Percentiles rank a stretch among this genome's conserved stretches.
Evolutionary conservation across 306 rosid genomes (phyloP).

Genomic region (Rosa rugosa): DNA sequence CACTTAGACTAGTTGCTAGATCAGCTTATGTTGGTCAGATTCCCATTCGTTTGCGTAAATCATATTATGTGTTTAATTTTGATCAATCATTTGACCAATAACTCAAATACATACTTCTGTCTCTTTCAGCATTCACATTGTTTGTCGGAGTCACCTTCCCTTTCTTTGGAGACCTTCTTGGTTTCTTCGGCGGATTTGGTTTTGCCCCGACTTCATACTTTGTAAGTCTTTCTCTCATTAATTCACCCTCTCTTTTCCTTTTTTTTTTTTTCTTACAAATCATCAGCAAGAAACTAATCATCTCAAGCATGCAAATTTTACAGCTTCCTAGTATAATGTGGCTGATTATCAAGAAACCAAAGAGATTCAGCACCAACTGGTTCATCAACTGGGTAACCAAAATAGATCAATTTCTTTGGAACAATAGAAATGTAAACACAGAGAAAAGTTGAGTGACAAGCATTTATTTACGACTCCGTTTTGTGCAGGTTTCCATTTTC

Average conservation of each 20-base stretch:
- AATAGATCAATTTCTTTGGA: neutral
- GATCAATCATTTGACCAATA: too few species aligned
- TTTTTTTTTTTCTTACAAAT: neutral
- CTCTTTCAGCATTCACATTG: slow-evolving; percentile 71
- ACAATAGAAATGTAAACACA: neutral
- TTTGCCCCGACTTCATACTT: slow-evolving; percentile 88
- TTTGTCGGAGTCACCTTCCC: slow-evolving; percentile 79
- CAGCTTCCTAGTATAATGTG: slow-evolving; percentile 95
- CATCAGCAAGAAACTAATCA: neutral
- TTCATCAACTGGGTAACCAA: slow-evolving; percentile 84
- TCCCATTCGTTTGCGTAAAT: neutral
- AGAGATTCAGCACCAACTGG: slow-evolving; percentile 76
- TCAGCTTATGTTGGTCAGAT: slow-evolving; percentile 71
- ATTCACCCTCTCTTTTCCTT: neutral
- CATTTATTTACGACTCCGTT: neutral
- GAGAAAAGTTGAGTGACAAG: neutral
- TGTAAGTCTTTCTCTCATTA: slow-evolving; percentile 36
- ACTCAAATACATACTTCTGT: neutral
- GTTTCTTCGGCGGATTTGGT: slow-evolving; percentile 95
- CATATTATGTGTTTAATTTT: neutral
- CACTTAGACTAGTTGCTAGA: slow-evolving; percentile 73
- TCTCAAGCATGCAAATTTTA: slow-evolving; percentile 7
- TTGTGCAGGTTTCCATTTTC: slow-evolving; percentile 57
- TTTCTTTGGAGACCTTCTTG: slow-evolving; percentile 95
- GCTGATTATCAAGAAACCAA: slow-evolving; percentile 85